Conservation (phyloP, 768 basidiomycete genomes). For the Holtermanniella nyarrowii region DNA sequence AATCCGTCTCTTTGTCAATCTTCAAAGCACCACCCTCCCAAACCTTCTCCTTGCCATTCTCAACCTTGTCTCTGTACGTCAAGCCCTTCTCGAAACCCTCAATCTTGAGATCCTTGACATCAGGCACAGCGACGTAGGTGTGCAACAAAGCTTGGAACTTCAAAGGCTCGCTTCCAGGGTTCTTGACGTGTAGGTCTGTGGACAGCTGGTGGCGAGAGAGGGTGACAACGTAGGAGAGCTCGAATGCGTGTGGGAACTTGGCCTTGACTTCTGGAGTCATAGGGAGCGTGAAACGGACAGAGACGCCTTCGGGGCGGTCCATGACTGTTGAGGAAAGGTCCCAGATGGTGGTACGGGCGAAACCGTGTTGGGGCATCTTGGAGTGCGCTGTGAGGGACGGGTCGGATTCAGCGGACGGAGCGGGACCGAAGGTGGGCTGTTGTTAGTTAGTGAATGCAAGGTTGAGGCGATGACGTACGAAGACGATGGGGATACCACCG, state of each 20-base stretch:
- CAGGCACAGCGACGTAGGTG: conserved; percentile 61
- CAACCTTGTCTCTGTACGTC: conserved; percentile 64
- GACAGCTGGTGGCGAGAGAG: conserved; percentile 61
- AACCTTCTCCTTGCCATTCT: conserved; percentile 45
- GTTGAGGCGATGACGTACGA: conserved; percentile 39
- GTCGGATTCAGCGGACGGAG: conserved; percentile 50
- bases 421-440: conserved; percentile 74
- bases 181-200: conserved; percentile 70
- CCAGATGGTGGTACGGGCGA: conserved; percentile 74
- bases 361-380: conserved; percentile 73
- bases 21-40: conserved; percentile 43
- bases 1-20: conserved; percentile 27
- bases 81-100: conserved; percentile 58
- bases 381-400: conserved; percentile 43
- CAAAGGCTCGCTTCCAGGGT: conserved; percentile 50
- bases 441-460: conserved; percentile 1
- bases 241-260: conserved; percentile 57
- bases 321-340: conserved; percentile 52
- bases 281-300: conserved; percentile 65
- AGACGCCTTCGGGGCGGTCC: conserved; percentile 62
- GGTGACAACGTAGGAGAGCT: conserved; percentile 70
- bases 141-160: conserved; percentile 91
- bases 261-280: conserved; percentile 51
- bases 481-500: conserved; percentile 51
- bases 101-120: conserved; percentile 51